These are phyloP conservation scores for Xylaria sp. DNA, from an alignment of 2,329 filamentous ascomycete species.

Conservation along the genomic window DNA sequence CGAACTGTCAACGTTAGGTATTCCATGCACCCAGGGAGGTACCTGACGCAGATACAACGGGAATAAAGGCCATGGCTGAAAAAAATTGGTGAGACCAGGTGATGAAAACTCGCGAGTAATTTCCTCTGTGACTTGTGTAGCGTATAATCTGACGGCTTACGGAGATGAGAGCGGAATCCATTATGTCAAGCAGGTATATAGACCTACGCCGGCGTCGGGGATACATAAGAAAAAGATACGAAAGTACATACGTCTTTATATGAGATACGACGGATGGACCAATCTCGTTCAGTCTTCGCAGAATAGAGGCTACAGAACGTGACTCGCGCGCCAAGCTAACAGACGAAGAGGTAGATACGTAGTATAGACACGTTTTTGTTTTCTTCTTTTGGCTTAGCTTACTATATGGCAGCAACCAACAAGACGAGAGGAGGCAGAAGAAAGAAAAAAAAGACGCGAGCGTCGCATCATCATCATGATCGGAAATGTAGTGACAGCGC, in stretches of 20 bases:
- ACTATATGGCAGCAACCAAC: background rate
- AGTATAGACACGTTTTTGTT: background rate
- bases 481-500: background rate
- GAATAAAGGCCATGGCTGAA: no score
- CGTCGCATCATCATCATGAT: background rate
- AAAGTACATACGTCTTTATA: conserved; percentile 3
- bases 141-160: no score
- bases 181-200: background rate
- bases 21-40: no score
- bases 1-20: no score
- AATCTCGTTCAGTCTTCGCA: background rate
- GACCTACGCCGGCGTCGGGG: background rate
- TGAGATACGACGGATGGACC: background rate
- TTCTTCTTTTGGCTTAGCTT: no score
- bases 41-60: no score
- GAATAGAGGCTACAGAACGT: background rate
- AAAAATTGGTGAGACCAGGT: no score
- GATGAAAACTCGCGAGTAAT: no score
- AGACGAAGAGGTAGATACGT: background rate
- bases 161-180: no score
- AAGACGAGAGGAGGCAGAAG: background rate
- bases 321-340: background rate
- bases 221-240: background rate
- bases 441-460: background rate
- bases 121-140: no score